Conservation (phyloP, 2,329 filamentous ascomycete genomes). For the Colletotrichum tamarilloi region DNA sequence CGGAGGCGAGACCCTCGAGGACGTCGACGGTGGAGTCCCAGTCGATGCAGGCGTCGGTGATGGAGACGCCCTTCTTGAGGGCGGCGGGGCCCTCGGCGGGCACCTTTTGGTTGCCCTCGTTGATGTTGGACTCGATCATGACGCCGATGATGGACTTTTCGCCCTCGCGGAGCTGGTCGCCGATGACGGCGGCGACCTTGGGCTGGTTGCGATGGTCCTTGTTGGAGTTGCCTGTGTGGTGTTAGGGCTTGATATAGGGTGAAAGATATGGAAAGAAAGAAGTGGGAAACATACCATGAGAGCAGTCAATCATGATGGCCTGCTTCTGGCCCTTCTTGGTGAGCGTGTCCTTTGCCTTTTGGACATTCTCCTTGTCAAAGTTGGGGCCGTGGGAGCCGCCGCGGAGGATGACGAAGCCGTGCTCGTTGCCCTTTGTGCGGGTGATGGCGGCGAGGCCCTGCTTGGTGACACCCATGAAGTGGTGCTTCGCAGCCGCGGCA, state of each 20-base stretch:
- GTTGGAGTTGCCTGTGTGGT: constrained; percentile 82
- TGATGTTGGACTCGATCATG: constrained; percentile 99
- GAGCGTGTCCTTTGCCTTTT: constrained; percentile 81
- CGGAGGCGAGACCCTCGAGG: constrained; percentile 86
- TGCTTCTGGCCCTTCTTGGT: constrained; percentile 85
- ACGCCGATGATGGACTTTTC: constrained; percentile 92
- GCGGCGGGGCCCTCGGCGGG: constrained; percentile 81
- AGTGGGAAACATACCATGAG: too few species aligned
- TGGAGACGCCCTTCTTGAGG: constrained; percentile 90
- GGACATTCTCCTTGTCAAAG: constrained; percentile 88
- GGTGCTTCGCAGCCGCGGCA: constrained; percentile 84
- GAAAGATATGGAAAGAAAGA: too few species aligned
- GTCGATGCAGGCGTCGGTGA: constrained; percentile 95
- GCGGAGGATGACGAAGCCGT: constrained; percentile 96
- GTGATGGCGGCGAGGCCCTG: constrained; percentile 96
- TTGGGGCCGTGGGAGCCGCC: constrained; percentile 94
- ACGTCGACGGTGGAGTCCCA: constrained; percentile 88
- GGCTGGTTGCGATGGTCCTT: constrained; percentile 99
- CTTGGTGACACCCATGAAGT: constrained; percentile 99
- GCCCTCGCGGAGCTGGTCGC: constrained; percentile 86
- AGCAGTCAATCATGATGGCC: constrained; percentile 98
- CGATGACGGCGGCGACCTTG: constrained; percentile 84
- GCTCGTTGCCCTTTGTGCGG: constrained; percentile 91
- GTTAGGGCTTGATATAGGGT: too few species aligned
- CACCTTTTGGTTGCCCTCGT: constrained; percentile 90